Base-by-base conservation (phyloP, 2,329 filamentous ascomycete species). In the Diplodia sapinea region DNA sequence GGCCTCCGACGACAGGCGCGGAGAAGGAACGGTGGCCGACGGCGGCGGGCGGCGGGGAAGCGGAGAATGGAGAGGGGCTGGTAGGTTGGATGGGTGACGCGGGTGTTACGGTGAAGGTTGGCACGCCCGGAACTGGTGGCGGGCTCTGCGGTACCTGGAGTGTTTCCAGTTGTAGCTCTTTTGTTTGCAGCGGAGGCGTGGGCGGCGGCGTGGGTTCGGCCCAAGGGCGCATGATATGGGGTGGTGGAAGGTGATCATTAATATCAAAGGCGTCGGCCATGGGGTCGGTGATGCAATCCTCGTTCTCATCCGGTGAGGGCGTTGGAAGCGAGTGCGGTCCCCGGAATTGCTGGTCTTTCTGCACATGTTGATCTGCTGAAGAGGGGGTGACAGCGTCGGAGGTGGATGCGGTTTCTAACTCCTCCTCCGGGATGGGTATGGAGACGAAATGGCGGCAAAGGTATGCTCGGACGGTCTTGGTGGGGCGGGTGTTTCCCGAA, bases 391-490 rank as follows among this genome's bases (percentile, higher is more conserved):
- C 29, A 15, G 40, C 17, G 23, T 17, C 17, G n/a, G 40, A 11
- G 13, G 40, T 23, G 26, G 43, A 15, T 17, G 40, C 12, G 43
- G 8, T 33, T 8, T 17, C 36, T 51, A 31, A 9, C 31, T 59
- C 36, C 20, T 59, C 55, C 23, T 59, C 55, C 11, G 31, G 31
- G 5, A 63, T 31, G 11, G 59, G 59, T 9, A 63, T 23, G 17
- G 59, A 36, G 26, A 51, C 31, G 29, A 63, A 38, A 20, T 63
- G 59, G 26, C 31, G 43, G 59, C 59, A 63, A n/a, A 63, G 6
- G 11, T 51, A 36, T n/a, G 43, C 47, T 47, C 59, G 59, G 29
- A 63, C 43, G 47, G 59, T 51, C 6, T 38, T 36, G 17, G 36
- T 26, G 36, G 55, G 43, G 29, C n/a, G 47, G n/a, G 17, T 29